Evolutionary conservation across 208 protist species (phyloP).

Genomic region (Wallacemonas sp.): DNA sequence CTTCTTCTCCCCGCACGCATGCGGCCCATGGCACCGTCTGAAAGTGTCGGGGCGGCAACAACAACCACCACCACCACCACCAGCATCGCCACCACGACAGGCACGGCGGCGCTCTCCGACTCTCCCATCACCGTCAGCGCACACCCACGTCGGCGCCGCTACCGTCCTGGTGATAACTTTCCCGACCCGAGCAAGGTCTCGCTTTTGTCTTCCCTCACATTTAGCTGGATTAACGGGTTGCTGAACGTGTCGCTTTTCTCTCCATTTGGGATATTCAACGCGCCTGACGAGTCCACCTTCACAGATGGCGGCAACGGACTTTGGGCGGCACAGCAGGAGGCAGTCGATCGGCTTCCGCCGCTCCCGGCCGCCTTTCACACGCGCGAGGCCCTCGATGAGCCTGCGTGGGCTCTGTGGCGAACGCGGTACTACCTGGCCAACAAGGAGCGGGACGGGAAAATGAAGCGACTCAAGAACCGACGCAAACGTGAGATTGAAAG

Average conservation of each 20-base stretch:
- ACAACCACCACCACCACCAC: no score
- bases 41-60: not conserved
- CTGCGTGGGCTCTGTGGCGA: slow-evolving; percentile 53
- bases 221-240: slow-evolving; percentile 72
- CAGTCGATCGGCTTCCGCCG: slow-evolving; percentile 48
- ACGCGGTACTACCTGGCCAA: slow-evolving; percentile 24
- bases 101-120: no score
- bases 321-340: slow-evolving; percentile 34
- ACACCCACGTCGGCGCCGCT: slow-evolving; percentile 4
- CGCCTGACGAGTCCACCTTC: slow-evolving; percentile 31
- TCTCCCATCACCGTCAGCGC: not conserved
- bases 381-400: slow-evolving; percentile 32
- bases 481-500: not conserved
- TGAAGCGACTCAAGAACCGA: not conserved
- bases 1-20: not conserved
- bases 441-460: slow-evolving; percentile 3
- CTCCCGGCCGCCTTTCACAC: slow-evolving; percentile 39
- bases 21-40: not conserved
- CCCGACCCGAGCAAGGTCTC: slow-evolving; percentile 50
- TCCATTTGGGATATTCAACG: slow-evolving; percentile 43
- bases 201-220: slow-evolving; percentile 32
- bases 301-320: slow-evolving; percentile 32
- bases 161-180: slow-evolving; percentile 52
- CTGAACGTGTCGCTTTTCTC: slow-evolving; percentile 55
- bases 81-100: not conserved